These are phyloP conservation scores for Starmerella bacillaris DNA, from an alignment of 805 yeast species.

Conservation along the genomic window DNA sequence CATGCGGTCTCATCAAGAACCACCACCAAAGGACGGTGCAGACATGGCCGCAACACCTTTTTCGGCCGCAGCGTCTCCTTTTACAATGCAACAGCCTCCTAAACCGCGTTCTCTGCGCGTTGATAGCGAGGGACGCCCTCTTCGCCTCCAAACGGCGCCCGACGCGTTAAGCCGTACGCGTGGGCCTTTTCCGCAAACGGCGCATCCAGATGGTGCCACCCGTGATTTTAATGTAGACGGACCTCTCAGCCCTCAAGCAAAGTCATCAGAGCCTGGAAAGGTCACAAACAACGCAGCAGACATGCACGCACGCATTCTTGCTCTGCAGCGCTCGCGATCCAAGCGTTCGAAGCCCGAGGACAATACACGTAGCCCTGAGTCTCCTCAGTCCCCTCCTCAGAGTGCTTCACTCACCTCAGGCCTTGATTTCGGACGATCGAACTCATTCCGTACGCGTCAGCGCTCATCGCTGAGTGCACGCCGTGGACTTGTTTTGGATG, in stretches of 20 bases:
- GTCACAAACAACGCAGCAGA: constrained; percentile 33
- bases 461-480: constrained; percentile 21
- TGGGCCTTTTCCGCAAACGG: neutral
- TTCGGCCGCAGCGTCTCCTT: neutral
- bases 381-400: constrained; percentile 1
- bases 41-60: too few relatives aligned
- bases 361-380: neutral
- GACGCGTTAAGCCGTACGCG: constrained; percentile 5
- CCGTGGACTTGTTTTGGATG: constrained; percentile 22
- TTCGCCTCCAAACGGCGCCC: constrained; percentile 12
- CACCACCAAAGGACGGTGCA: too few relatives aligned
- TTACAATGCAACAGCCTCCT: neutral
- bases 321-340: constrained; percentile 70
- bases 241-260: neutral
- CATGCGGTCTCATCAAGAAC: too few relatives aligned
- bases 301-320: constrained; percentile 69
- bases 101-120: neutral
- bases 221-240: neutral
- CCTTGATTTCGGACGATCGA: constrained; percentile 10
- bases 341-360: constrained; percentile 10
- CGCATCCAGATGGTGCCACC: constrained; percentile 1
- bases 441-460: constrained; percentile 12
- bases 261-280: neutral
- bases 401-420: constrained; percentile 6
- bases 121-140: constrained; percentile 1